Evolutionary conservation across 192 early-diverging fungal genomes (phyloP), one percentile per base, ranked within the genome.

Genomic region (Linnemannia exigua): DNA sequence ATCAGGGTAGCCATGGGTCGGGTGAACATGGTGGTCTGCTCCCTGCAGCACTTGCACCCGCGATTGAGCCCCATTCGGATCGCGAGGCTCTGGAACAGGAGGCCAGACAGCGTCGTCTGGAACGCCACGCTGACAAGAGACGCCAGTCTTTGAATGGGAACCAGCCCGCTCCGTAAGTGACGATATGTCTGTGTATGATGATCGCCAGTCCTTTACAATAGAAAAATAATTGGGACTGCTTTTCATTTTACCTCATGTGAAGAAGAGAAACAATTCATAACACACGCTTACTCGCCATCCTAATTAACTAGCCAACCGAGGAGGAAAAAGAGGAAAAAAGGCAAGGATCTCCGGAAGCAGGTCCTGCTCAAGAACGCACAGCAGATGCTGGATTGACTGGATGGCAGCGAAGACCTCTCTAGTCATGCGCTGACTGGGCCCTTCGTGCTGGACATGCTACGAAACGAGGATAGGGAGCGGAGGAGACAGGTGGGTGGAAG

Each of bases 281-380:
- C 54, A n/a, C 54, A 15, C n/a, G 5, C 67, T 5, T 25, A 20
- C 5, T 68, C 5, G 2, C 2, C 6, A 35, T 17, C 31, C 67
- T 17, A 31, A 25, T 50, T 70, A 16, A 52, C 15, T 68, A 86
- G 84, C 9, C 37, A 78, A 9, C 84, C 84, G 46, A 52, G 75
- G n/a, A 73, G 84, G 41, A 86, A 86, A n/a, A 86, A 80, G 74
- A 79, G 84, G 58, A 86, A 86, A 73, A 86, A 77, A 54, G 84
- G 69, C 41, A 86, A 86, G 63, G 84, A 86, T 47, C 78, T 86
- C 11, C 77, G 84, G 16, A 86, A 86, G 63, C 77, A 79, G 66
- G 84, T 86, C 33, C 70, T 86, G 31, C 73, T 86, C 51, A 86
- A 86, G 78, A 86, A 86, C 33, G 84, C 84, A 33, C 84, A 86